phyloP scores from a whole-genome alignment of 2,329 filamentous ascomycete genomes.

The Calonectria hongkongensis region DNA sequence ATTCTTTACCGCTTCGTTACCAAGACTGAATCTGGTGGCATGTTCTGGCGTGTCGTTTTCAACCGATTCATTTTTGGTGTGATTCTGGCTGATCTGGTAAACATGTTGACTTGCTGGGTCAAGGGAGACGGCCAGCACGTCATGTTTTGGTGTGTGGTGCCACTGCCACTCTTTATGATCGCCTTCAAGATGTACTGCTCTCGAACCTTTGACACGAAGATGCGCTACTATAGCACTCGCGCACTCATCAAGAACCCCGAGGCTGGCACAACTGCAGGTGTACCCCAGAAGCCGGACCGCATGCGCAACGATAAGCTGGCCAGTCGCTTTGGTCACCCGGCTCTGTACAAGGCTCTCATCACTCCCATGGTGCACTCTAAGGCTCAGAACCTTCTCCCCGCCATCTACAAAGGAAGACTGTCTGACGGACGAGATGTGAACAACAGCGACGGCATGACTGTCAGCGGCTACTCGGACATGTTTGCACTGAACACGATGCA shows the following conservation, averaged over 20 bases:
- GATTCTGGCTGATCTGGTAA: conserved; percentile 85
- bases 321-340: conserved; percentile 91
- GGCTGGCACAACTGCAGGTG: conserved; percentile 56
- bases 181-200: conserved; percentile 92
- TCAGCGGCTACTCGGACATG: conserved; percentile 88
- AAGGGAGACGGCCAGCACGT: conserved; percentile 69
- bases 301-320: conserved; percentile 81
- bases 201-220: conserved; percentile 83
- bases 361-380: conserved; percentile 97
- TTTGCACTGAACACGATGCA: conserved; percentile 88
- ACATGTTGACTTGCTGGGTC: conserved; percentile 84
- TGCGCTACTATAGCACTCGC: conserved; percentile 86
- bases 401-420: conserved; percentile 89
- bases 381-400: conserved; percentile 89
- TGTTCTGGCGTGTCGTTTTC: conserved; percentile 93
- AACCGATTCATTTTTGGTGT: conserved; percentile 93
- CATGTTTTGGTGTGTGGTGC: conserved; percentile 81
- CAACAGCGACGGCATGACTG: conserved; percentile 73
- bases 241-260: conserved; percentile 71
- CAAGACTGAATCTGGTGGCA: conserved; percentile 95
- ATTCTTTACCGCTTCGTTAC: conserved; percentile 96
- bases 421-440: conserved; percentile 78
- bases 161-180: conserved; percentile 85
- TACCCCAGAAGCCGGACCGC: conserved; percentile 68
- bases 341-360: conserved; percentile 90